Conservation (phyloP, 257 asterid species). For the Primulina eburnea region DNA sequence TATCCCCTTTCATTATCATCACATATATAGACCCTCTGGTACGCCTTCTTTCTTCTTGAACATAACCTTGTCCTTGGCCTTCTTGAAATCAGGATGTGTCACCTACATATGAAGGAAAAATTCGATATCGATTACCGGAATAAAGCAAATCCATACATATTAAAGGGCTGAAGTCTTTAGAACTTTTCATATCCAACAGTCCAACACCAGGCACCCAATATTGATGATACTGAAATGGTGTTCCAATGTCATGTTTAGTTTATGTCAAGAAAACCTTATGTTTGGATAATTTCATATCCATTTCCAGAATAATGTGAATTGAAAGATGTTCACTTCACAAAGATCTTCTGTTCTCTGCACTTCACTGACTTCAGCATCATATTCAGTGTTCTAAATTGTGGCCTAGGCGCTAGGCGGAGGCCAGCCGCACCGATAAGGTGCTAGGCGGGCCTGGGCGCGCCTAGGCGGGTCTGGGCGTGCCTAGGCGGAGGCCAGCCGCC, state of each 20-base stretch:
- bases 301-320: not conserved
- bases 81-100: slow-evolving; percentile 47
- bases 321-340: not conserved
- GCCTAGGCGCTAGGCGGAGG: too few relatives aligned
- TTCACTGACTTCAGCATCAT: not conserved
- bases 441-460: too few relatives aligned
- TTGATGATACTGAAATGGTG: not conserved
- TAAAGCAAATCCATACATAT: not conserved
- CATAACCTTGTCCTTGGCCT: slow-evolving; percentile 58
- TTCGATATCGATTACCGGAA: too few relatives aligned
- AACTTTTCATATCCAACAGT: not conserved
- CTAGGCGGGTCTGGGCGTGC: too few relatives aligned
- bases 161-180: not conserved
- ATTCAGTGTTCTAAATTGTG: too few relatives aligned
- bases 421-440: too few relatives aligned
- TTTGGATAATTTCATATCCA: not conserved
- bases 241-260: not conserved
- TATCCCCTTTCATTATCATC: not conserved
- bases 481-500: too few relatives aligned
- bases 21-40: slow-evolving; percentile 56
- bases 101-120: slow-evolving; percentile 27
- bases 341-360: not conserved
- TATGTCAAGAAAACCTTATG: not conserved
- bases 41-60: slow-evolving; percentile 59
- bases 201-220: not conserved